Base-by-base conservation (phyloP, 2,329 filamentous ascomycete genomes). In the Sarocladiaceae sp. region DNA sequence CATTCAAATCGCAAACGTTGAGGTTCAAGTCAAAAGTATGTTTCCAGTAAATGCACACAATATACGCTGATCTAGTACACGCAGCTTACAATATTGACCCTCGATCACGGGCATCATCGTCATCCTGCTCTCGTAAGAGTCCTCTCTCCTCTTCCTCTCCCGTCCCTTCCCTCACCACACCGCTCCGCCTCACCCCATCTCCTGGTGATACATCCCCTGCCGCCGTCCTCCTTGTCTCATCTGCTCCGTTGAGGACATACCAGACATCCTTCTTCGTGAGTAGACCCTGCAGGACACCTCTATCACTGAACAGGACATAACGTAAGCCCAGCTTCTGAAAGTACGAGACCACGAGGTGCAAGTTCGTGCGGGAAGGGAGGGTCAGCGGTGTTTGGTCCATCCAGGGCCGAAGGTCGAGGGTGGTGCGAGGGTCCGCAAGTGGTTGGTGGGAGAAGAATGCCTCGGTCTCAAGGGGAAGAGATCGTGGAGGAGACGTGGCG, bases 311-410 rank as follows among this genome's bases (percentile, higher is more conserved):
- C 3, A 97, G 72, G 4, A 99, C 83, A 71, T 97, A 97, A 49
- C 93, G 82, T 56, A 99, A 72, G 18, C 94, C 94, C 8, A 99
- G 81, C 65, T 93, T 93, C 72, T 96, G 91, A 70, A 99, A 97
- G 79, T 99, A 95, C 53, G 82, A 86, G 22, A 95, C 86, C 3
- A 89, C 90, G n/a, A 97, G 80, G 64, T 92, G 85, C 55, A 99
- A 83, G 54, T 79, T 86, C 15, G 85, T 84, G 56, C 84, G 82
- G 20, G 83, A 84, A 37, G 90, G 88, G 17, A 97, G 77, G 1
- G 94, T 97, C 44, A 99, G 88, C 1, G 94, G 94, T 0, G 94
- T 99, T 68, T 97, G 93, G 68, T 99, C 94, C 91, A 99, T 97
- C 94, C 94, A 99, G 2, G 92, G 92, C 7, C 93, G 79, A 11